Base-by-base conservation (phyloP, 1,284 basidiomycete genomes). In the Chalciporus sp. region DNA sequence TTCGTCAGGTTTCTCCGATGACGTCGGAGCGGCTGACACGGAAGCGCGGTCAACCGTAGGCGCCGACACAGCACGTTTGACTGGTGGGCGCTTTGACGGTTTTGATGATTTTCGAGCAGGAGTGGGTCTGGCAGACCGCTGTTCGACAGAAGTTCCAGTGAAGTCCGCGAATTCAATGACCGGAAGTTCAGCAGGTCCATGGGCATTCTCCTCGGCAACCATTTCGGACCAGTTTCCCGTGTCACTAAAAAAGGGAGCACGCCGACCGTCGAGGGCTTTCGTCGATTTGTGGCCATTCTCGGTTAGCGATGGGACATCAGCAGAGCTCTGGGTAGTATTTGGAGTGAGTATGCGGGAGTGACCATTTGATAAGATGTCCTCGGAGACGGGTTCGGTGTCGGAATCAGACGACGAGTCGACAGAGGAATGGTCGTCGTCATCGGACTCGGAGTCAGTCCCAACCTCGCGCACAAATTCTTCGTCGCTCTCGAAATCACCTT, bases 101-200 rank as follows among this genome's bases (percentile, higher is more conserved):
- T 76, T 80, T 61, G 72, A 68, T 11, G 67, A 41, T 62, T 76
- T 81, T 43, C 73, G 76, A 37, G 65, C 61, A 35, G 69, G 59
- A 53, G 53, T 64, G 23, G 23, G 23, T 59, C 49, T 66, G 46
- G 62, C 57, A 46, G 69, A 54, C 43, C 40, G 61, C 51, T 70
- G 62, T 43, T 65, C 63, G n/a, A 72, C 64, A 14, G 73, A 61
- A 29, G 77, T 66, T 33, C 68, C 71, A 51, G 77, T 76, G 58
- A 92, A 81, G 52, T 91, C 85, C 49, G 82, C 79, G 65, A 92
- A 92, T 61, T 92, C 87, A 61, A 92, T 86, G 58, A 91, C 85
- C 28, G 90, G 90, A 7, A 92, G 76, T n/a, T 83, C 80, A 4
- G 79, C 79, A 47, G 77, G 72, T 19, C 81, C 85, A 58, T 83